Evolutionary conservation across 768 basidiomycete species (phyloP), one percentile per base, ranked within the genome.

Genomic region (Boletus sp.): DNA sequence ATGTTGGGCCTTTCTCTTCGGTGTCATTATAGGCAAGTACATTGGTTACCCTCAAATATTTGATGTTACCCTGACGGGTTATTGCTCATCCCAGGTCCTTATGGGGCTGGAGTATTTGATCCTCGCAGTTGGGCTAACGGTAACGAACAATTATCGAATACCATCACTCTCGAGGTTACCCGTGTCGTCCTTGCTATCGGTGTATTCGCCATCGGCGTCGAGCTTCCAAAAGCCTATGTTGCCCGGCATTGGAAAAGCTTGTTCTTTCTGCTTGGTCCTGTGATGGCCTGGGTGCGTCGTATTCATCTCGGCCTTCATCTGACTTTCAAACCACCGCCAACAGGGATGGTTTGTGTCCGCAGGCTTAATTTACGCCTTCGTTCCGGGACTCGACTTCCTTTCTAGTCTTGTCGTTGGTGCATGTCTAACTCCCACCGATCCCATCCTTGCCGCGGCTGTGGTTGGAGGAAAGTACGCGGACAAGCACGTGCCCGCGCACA

Each of bases 171-270:
- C 54, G 97, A 99, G 71, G 65, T 84, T 52, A 94, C 92, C 9
- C 82, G 97, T 15, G 85, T 98, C 53, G 89, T 98, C 42, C 83
- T 99, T 32, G 97, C 96, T 15, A 89, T 98, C 50, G 93, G 93
- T 19, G 96, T 99, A 0, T 99, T 99, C 69, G 96, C 96, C 8
- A 92, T 99, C 50, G 97, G 97, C 15, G 97, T 98, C 23, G 97
- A 99, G 68, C 77, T 98, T 67, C 97, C 97, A 23, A 93, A 94
- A 74, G 90, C 90, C 5, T 99, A 98, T 72, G 90, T 98, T 82
- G 76, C 78, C 21, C 80, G 83, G n/a, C 97, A 98, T 65, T 97
- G 94, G 93, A 86, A 81, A 64, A 93, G 91, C 60, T 65, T 99
- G 4, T 79, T 88, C 48, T 93, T 92, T 70, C 76, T 99, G 2